A percentile compares a stretch with the other conserved stretches of the same genome.
These are phyloP conservation scores for Aspergillus bombycis DNA, from an alignment of 2,329 filamentous ascomycete genomes.

Conservation along the genomic window DNA sequence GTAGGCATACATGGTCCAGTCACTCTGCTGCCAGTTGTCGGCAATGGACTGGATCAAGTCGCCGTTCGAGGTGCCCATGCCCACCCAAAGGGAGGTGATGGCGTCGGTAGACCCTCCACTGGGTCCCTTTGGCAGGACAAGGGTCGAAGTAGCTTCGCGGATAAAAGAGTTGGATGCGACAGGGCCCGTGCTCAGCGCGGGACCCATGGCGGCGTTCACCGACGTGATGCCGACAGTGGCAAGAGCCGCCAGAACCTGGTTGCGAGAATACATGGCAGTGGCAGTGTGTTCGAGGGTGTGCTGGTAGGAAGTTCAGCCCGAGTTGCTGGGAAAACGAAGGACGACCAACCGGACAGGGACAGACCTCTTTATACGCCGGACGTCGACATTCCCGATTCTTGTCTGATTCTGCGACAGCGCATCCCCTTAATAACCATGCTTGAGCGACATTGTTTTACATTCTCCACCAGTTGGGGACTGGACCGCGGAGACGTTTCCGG, in stretches of 20 bases:
- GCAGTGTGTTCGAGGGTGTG: neutral
- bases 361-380: neutral
- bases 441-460: neutral
- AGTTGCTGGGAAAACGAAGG: neutral
- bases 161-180: slow-evolving; percentile 47
- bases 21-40: slow-evolving; percentile 37
- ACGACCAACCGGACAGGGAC: neutral
- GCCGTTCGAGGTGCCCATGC: slow-evolving; percentile 53
- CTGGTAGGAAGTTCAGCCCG: no score
- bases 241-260: slow-evolving; percentile 23
- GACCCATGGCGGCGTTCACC: slow-evolving; percentile 34
- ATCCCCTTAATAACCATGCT: neutral
- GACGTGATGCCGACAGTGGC: slow-evolving; percentile 17
- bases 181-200: slow-evolving; percentile 50
- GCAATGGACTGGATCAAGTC: slow-evolving; percentile 54
- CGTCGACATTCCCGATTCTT: neutral
- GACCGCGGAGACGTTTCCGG: neutral
- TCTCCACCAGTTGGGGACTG: neutral
- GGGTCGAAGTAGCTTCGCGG: slow-evolving; percentile 48
- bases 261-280: slow-evolving; percentile 18
- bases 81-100: slow-evolving; percentile 49
- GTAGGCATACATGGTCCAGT: slow-evolving; percentile 48
- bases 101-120: slow-evolving; percentile 39
- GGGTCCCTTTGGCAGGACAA: slow-evolving; percentile 46
- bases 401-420: neutral